These are phyloP conservation scores for Aspergillus saccharolyticus DNA, from an alignment of 495 filamentous ascomycete species.

Conservation along the genomic window DNA sequence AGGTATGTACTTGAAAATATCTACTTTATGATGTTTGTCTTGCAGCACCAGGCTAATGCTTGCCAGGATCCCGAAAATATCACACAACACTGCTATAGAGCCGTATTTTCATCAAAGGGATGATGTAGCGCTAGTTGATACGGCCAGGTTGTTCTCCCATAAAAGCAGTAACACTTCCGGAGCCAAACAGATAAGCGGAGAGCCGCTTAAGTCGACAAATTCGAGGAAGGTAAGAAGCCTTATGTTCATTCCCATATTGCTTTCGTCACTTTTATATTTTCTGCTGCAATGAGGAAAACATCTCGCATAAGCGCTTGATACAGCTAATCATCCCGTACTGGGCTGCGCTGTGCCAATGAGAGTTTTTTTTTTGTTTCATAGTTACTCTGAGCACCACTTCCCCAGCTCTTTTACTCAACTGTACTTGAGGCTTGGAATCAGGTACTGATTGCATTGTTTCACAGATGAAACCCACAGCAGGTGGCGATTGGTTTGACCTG, in stretches of 20 bases:
- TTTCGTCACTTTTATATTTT: too few relatives aligned
- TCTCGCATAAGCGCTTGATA: constrained; percentile 56
- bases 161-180: background rate
- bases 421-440: too few relatives aligned
- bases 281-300: constrained; percentile 63
- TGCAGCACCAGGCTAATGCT: background rate
- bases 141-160: constrained; percentile 31
- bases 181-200: too few relatives aligned
- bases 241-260: too few relatives aligned
- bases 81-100: constrained; percentile 29
- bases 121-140: constrained; percentile 44
- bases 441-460: constrained; percentile 7
- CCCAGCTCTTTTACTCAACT: constrained; percentile 18
- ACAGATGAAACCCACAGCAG: constrained; percentile 55
- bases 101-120: constrained; percentile 47
- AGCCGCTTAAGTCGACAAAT: too few relatives aligned
- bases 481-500: constrained; percentile 74
- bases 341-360: constrained; percentile 68
- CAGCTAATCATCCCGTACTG: constrained; percentile 69
- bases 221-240: constrained; percentile 35
- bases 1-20: constrained; percentile 16
- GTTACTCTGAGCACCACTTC: constrained; percentile 99
- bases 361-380: constrained; percentile 75
- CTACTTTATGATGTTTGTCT: background rate
- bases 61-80: constrained; percentile 39